Percentiles rank a stretch among this genome's conserved stretches.
phyloP scores from a whole-genome alignment of 768 basidiomycete species.

The Tricholoma sp. region DNA sequence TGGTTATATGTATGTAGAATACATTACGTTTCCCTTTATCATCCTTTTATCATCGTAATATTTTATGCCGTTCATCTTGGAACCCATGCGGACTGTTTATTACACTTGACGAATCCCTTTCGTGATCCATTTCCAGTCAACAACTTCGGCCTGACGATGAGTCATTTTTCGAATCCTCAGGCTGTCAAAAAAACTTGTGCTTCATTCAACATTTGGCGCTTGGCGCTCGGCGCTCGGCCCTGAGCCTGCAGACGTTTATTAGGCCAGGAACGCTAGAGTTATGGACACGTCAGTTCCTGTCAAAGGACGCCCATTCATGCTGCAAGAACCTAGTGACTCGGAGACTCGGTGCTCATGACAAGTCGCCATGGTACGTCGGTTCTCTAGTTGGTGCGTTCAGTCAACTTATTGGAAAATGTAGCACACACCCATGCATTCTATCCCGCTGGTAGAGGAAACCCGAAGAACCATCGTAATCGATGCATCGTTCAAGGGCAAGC shows the following conservation, averaged over 20 bases:
- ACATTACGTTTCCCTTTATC: constrained; percentile 11
- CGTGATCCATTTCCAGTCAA: too few species aligned
- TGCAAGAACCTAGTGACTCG: too few species aligned
- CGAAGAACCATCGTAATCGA: neutral
- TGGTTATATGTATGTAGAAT: constrained; percentile 13
- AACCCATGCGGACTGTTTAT: constrained; percentile 1
- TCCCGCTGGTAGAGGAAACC: neutral
- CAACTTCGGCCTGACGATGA: too few species aligned
- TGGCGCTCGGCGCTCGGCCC: too few species aligned
- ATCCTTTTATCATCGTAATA: constrained; percentile 16
- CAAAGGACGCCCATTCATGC: too few species aligned
- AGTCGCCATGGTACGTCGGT: neutral
- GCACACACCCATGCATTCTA: neutral
- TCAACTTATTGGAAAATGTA: neutral
- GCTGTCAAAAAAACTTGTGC: too few species aligned
- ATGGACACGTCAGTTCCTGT: neutral
- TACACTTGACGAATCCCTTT: neutral
- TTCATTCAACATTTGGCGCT: too few species aligned
- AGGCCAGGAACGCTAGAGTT: neutral
- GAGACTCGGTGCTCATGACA: neutral
- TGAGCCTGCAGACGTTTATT: too few species aligned
- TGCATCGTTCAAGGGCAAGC: neutral
- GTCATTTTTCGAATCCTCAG: too few species aligned
- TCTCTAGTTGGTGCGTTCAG: too few species aligned
- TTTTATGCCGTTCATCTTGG: constrained; percentile 6